phyloP scores from a whole-genome alignment of 1,284 basidiomycete genomes.

The Ceratobasidium sp. region DNA sequence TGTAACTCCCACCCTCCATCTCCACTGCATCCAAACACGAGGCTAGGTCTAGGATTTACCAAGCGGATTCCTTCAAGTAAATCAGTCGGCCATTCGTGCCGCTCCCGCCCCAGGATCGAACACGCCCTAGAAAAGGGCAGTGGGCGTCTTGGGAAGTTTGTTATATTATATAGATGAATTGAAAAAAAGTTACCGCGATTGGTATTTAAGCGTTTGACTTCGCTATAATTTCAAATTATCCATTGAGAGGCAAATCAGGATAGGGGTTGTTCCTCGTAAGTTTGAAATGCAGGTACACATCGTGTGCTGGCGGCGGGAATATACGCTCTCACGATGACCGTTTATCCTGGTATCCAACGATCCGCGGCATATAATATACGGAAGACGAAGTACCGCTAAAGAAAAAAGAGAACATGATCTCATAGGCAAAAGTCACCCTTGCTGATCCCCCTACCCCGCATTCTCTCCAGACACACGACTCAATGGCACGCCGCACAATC shows the following conservation, averaged over 20 bases:
- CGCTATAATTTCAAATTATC: constrained; percentile 19
- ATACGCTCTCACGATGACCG: neutral
- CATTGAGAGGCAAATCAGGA: neutral
- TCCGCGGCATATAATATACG: neutral
- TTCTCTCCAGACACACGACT: constrained; percentile 2
- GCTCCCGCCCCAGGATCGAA: constrained; percentile 2
- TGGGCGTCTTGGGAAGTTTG: constrained; percentile 10
- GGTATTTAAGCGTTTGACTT: constrained; percentile 44
- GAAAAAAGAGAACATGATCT: constrained; percentile 22
- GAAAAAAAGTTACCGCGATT: constrained; percentile 16
- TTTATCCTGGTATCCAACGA: neutral
- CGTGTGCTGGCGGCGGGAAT: neutral
- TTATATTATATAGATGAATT: constrained; percentile 2
- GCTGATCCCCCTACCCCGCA: constrained; percentile 33
- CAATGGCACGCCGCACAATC: neutral
- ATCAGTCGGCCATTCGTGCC: neutral
- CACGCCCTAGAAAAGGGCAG: constrained; percentile 5
- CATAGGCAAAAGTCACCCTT: constrained; percentile 26
- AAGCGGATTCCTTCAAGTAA: neutral
- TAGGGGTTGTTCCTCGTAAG: constrained; percentile 24
- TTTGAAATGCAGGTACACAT: constrained; percentile 13
- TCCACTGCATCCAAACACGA: constrained; percentile 16
- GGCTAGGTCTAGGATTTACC: constrained; percentile 10
- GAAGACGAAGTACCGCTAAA: constrained; percentile 14
- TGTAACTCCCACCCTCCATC: constrained; percentile 25